These are phyloP conservation scores for Fomitopsis pulvina DNA, from an alignment of 768 basidiomycete genomes.

Conservation along the genomic window DNA sequence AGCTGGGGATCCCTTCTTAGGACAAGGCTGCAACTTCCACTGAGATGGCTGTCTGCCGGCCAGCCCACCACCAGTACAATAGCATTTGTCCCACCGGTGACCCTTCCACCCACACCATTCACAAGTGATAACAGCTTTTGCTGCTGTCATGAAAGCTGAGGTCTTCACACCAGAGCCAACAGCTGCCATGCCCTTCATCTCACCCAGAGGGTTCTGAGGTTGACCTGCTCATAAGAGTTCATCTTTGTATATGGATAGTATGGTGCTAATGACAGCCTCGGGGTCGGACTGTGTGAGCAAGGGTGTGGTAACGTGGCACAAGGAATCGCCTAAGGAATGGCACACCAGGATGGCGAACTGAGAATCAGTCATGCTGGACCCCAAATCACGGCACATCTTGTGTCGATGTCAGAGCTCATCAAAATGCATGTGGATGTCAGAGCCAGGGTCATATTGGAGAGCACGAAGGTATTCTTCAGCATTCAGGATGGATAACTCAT, in stretches of 20 bases:
- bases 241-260: neutral
- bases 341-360: neutral
- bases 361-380: neutral
- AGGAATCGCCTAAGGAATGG: neutral
- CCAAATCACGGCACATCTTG: too few relatives aligned
- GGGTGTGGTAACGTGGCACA: neutral
- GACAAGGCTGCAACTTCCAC: neutral
- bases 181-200: neutral
- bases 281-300: too few relatives aligned
- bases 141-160: neutral
- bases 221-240: neutral
- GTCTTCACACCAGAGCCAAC: neutral
- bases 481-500: neutral
- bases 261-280: too few relatives aligned
- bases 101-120: neutral
- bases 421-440: too few relatives aligned
- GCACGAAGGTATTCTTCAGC: too few relatives aligned
- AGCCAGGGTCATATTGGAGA: too few relatives aligned
- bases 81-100: neutral
- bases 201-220: neutral
- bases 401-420: too few relatives aligned
- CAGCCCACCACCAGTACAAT: neutral
- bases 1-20: neutral
- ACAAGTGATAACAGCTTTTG: neutral
- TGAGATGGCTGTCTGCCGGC: neutral